These are phyloP conservation scores for Cardiospermum halicacabum DNA, from an alignment of 345 rosid genomes.

Conservation along the genomic window DNA sequence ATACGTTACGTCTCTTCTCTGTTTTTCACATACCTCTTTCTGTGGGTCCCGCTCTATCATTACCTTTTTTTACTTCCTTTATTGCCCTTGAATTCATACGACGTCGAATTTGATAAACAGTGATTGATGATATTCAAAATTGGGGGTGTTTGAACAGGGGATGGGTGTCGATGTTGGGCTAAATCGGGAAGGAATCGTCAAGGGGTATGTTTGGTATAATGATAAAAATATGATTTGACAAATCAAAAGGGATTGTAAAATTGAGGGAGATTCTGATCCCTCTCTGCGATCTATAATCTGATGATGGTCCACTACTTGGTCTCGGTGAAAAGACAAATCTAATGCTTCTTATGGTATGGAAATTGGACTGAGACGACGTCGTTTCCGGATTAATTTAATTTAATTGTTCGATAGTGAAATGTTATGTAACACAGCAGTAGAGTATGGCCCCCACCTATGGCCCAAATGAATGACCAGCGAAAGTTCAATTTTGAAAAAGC, in stretches of 20 bases:
- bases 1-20: conserved; percentile 27
- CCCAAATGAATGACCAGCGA: neutral
- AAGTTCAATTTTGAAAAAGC: neutral
- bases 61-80: neutral
- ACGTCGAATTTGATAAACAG: too few relatives aligned
- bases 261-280: conserved; percentile 28
- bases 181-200: neutral
- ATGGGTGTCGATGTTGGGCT: neutral
- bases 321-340: conserved; percentile 1
- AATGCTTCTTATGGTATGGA: neutral
- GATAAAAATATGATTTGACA: conserved; percentile 18
- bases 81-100: too few relatives aligned
- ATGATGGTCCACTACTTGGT: neutral
- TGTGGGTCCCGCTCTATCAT: neutral
- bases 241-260: conserved; percentile 16
- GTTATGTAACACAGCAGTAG: neutral
- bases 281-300: neutral
- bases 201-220: conserved; percentile 16
- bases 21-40: neutral
- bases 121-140: too few relatives aligned
- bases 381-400: neutral
- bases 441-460: neutral
- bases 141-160: too few relatives aligned
- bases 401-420: neutral
- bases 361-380: neutral